These are phyloP conservation scores for Fusarium piperis DNA, from an alignment of 2,329 filamentous ascomycete genomes.

Conservation along the genomic window DNA sequence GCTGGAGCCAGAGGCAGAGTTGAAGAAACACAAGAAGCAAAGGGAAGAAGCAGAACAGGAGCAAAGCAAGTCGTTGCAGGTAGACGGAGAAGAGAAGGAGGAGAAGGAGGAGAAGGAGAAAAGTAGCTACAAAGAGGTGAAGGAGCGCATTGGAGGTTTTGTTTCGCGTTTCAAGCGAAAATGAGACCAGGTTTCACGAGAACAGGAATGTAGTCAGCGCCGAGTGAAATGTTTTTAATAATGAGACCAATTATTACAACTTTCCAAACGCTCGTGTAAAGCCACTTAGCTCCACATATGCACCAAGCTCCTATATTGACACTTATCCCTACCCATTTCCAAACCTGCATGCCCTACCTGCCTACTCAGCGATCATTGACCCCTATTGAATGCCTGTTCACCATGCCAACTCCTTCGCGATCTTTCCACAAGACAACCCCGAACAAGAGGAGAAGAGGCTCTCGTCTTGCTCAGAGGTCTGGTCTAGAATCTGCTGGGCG, in stretches of 20 bases:
- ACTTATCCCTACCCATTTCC: background rate
- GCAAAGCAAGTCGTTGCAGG: background rate
- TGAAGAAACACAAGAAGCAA: conserved; percentile 17
- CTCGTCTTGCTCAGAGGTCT: conserved; percentile 27
- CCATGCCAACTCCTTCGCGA: conserved; percentile 26
- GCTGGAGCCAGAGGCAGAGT: conserved; percentile 54
- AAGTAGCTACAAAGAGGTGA: background rate
- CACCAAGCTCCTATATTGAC: background rate
- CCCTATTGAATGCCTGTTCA: background rate
- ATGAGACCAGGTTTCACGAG: background rate
- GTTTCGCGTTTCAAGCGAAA: conserved; percentile 24
- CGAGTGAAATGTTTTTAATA: background rate
- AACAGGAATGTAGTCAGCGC: background rate
- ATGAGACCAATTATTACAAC: background rate
- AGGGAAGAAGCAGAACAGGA: conserved; percentile 24
- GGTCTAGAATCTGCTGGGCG: conserved; percentile 24
- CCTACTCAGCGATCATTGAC: too few relatives aligned
- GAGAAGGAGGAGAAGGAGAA: conserved; percentile 19
- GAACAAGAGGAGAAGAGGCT: conserved; percentile 25
- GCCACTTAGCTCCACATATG: background rate
- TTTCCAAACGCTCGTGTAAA: background rate
- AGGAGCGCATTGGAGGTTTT: conserved; percentile 1
- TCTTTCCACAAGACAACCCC: conserved; percentile 23
- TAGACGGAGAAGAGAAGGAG: background rate
- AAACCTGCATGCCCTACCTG: too few relatives aligned